Evolutionary conservation across 805 yeast species (phyloP).

Genomic region (Yarrowia sp.): DNA sequence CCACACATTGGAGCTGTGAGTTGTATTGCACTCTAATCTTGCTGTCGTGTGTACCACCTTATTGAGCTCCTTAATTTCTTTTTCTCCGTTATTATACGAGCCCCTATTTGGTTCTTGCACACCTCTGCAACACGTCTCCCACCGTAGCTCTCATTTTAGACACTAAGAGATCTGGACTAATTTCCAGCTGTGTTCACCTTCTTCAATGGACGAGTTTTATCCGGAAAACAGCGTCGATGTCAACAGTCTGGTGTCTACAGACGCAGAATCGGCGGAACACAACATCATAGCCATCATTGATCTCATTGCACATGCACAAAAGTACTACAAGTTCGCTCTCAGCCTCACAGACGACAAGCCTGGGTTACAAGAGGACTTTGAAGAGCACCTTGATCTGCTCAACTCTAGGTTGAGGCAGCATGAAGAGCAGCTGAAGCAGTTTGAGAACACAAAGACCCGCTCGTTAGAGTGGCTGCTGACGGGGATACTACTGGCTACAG

Average conservation of each 20-base stretch:
- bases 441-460: background rate
- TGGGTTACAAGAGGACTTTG: conserved; percentile 6
- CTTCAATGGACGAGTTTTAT: conserved; percentile 14
- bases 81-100: background rate
- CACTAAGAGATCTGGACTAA: background rate
- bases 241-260: conserved; percentile 11
- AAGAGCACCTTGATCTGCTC: conserved; percentile 6
- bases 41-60: too few species aligned
- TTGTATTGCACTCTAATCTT: conserved; percentile 2
- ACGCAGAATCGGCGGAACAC: conserved; percentile 12
- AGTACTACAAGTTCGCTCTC: conserved; percentile 6
- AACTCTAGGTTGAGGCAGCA: conserved; percentile 1
- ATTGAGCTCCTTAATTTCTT: background rate
- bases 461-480: conserved; percentile 22
- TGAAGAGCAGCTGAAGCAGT: conserved; percentile 7
- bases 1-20: background rate
- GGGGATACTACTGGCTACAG: conserved; percentile 12
- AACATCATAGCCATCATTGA: conserved; percentile 21
- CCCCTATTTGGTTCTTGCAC: background rate
- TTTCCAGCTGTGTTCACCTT: background rate
- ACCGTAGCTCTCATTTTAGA: conserved; percentile 1
- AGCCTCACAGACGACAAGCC: conserved; percentile 2
- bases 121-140: conserved; percentile 5
- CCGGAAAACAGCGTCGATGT: conserved; percentile 30
- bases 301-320: conserved; percentile 10